Percentiles rank a stretch among this genome's conserved stretches.
Evolutionary conservation across 164 flowering plant species (phyloP).

Genomic region (Santalum album): DNA sequence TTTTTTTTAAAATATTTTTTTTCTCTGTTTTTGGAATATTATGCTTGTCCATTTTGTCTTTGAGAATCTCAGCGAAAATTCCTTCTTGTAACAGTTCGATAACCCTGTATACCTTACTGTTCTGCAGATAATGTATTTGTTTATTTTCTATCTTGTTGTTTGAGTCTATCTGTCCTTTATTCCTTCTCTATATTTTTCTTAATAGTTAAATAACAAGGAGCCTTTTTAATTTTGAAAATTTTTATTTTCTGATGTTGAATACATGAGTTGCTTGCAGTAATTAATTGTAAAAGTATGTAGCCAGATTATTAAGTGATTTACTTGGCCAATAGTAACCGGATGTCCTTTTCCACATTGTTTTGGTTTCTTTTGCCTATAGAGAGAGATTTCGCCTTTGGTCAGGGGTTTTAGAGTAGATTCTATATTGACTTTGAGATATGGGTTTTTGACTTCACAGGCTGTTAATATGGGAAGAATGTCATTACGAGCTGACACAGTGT

Average conservation of each 20-base stretch:
- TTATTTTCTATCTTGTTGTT: neutral
- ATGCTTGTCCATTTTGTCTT: slow-evolving; percentile 40
- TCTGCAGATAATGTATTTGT: neutral
- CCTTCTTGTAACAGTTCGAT: too few species aligned
- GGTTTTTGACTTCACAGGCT: slow-evolving; percentile 38
- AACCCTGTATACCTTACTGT: neutral
- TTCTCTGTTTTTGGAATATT: slow-evolving; percentile 38
- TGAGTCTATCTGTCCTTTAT: too few species aligned
- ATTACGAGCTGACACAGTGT: slow-evolving; percentile 30
- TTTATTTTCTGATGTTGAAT: too few species aligned
- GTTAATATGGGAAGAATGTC: slow-evolving; percentile 82
- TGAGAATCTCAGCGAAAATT: too few species aligned
- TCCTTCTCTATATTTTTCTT: too few species aligned
- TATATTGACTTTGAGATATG: slow-evolving; percentile 1
- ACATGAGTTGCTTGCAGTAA: too few species aligned
- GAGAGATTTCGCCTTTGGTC: neutral
- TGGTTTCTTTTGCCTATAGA: neutral
- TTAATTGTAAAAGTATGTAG: too few species aligned
- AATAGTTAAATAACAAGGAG: too few species aligned
- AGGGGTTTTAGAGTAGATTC: neutral
- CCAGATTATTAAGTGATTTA: too few species aligned
- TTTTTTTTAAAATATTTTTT: slow-evolving; percentile 2
- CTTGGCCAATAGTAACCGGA: too few species aligned
- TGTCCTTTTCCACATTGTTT: neutral
- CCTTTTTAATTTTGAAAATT: too few species aligned